phyloP scores from a whole-genome alignment of 352 stramenopile species.

The Phytopythium oedochilum region DNA sequence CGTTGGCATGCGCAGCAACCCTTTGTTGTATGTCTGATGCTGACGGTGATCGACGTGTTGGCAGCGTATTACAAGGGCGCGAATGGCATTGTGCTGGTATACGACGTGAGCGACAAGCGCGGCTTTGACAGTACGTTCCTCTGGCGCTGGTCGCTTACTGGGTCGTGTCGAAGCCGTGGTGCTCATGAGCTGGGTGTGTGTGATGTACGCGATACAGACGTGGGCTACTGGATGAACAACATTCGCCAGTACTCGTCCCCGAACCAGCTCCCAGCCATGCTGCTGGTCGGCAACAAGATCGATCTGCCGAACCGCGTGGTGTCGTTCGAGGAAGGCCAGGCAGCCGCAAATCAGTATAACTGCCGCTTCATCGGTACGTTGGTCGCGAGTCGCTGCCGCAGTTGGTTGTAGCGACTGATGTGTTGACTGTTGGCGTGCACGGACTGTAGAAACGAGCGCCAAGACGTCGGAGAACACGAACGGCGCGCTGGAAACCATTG shows the following conservation, averaged over 20 bases:
- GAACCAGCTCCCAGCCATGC: slow-evolving; percentile 70
- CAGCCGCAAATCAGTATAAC: slow-evolving; percentile 76
- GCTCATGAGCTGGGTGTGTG: slow-evolving; percentile 7
- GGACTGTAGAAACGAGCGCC: slow-evolving; percentile 76
- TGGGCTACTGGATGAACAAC: slow-evolving; percentile 96
- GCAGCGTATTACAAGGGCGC: slow-evolving; percentile 92
- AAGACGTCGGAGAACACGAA: slow-evolving; percentile 88
- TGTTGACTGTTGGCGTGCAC: slow-evolving; percentile 5
- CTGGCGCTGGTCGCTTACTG: too few species aligned
- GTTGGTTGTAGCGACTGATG: neutral
- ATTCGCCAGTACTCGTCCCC: slow-evolving; percentile 87
- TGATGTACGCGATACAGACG: slow-evolving; percentile 37
- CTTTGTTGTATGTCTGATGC: neutral
- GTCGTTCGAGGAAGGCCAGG: slow-evolving; percentile 70
- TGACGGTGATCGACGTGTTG: slow-evolving; percentile 4
- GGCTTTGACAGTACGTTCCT: slow-evolving; percentile 87
- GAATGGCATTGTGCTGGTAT: slow-evolving; percentile 93
- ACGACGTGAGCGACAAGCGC: slow-evolving; percentile 90
- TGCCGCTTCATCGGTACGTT: slow-evolving; percentile 82
- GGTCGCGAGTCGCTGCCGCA: neutral
- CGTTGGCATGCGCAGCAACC: slow-evolving; percentile 13
- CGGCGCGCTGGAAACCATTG: slow-evolving; percentile 81
- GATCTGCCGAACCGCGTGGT: slow-evolving; percentile 86
- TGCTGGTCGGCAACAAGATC: slow-evolving; percentile 92
- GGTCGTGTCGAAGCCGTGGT: too few species aligned